Conservation (phyloP, 2,329 filamentous ascomycete species). For the Verruconis gallopava region DNA sequence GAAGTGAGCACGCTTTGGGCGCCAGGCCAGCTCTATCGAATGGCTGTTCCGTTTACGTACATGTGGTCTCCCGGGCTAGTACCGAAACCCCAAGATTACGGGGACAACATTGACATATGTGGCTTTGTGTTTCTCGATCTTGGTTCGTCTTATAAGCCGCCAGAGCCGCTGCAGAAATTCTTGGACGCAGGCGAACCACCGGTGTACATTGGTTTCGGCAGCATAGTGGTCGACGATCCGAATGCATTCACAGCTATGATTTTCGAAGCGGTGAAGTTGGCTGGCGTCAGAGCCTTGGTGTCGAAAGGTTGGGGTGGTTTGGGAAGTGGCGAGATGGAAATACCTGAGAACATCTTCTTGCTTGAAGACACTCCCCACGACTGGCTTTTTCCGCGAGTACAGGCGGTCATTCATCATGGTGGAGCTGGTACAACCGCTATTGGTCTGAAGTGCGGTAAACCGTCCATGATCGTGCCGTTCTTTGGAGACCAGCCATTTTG, state of each 20-base stretch:
- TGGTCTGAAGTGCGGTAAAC: slow-evolving; percentile 56
- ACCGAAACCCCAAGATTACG: slow-evolving; percentile 34
- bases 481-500: slow-evolving; percentile 73
- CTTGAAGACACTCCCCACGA: slow-evolving; percentile 64
- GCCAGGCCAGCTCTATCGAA: slow-evolving; percentile 39
- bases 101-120: slow-evolving; percentile 19
- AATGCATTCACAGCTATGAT: slow-evolving; percentile 29
- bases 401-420: slow-evolving; percentile 60
- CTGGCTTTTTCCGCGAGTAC: slow-evolving; percentile 59
- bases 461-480: slow-evolving; percentile 67
- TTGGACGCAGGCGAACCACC: slow-evolving; percentile 37
- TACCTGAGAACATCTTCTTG: slow-evolving; percentile 51
- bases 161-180: slow-evolving; percentile 31
- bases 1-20: slow-evolving; percentile 71
- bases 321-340: slow-evolving; percentile 38
- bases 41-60: slow-evolving; percentile 76
- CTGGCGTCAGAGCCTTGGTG: slow-evolving; percentile 57
- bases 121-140: slow-evolving; percentile 25
- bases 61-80: slow-evolving; percentile 26
- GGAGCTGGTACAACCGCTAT: slow-evolving; percentile 67
- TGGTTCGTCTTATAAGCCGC: slow-evolving; percentile 22
- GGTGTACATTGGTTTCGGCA: slow-evolving; percentile 30
- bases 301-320: slow-evolving; percentile 67
- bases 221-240: slow-evolving; percentile 29
- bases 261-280: slow-evolving; percentile 46